A percentile compares a stretch with the other conserved stretches of the same genome.
Evolutionary conservation across 106 monocot genomes (phyloP).

Genomic region (Alisma plantagoaquatica): DNA sequence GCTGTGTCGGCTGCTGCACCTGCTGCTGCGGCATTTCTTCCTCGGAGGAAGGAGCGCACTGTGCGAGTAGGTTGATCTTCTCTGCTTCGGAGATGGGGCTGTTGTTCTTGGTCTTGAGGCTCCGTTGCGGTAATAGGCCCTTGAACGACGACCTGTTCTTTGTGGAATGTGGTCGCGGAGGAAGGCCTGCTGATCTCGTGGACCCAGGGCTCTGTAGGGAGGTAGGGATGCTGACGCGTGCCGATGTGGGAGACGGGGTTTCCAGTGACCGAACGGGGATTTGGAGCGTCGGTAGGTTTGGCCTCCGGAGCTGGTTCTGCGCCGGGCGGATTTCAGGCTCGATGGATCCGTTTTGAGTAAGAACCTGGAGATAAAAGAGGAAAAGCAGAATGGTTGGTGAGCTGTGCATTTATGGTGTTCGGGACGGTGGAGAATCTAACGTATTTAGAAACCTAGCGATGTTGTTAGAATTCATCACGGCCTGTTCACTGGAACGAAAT

Average conservation of each 20-base stretch:
- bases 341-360: slow-evolving; percentile 9
- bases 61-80: slow-evolving; percentile 31
- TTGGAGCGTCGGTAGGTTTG: slow-evolving; percentile 52
- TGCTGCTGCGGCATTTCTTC: too few species aligned
- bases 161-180: slow-evolving; percentile 56
- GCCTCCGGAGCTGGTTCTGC: slow-evolving; percentile 26
- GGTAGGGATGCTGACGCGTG: slow-evolving; percentile 21
- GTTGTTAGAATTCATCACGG: too few species aligned
- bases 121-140: slow-evolving; percentile 37
- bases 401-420: too few species aligned
- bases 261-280: slow-evolving; percentile 51
- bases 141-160: slow-evolving; percentile 35
- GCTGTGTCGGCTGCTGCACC: too few species aligned
- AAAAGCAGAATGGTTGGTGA: too few species aligned
- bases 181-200: slow-evolving; percentile 46
- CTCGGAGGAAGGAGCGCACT: slow-evolving; percentile 31
- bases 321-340: slow-evolving; percentile 15
- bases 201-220: slow-evolving; percentile 31
- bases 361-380: too few species aligned
- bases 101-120: slow-evolving; percentile 36
- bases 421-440: too few species aligned
- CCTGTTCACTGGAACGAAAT: too few species aligned
- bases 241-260: slow-evolving; percentile 28
- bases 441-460: too few species aligned
- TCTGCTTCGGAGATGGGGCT: slow-evolving; percentile 36